Conservation (phyloP, 345 rosid genomes). For the Angophora floribunda region DNA sequence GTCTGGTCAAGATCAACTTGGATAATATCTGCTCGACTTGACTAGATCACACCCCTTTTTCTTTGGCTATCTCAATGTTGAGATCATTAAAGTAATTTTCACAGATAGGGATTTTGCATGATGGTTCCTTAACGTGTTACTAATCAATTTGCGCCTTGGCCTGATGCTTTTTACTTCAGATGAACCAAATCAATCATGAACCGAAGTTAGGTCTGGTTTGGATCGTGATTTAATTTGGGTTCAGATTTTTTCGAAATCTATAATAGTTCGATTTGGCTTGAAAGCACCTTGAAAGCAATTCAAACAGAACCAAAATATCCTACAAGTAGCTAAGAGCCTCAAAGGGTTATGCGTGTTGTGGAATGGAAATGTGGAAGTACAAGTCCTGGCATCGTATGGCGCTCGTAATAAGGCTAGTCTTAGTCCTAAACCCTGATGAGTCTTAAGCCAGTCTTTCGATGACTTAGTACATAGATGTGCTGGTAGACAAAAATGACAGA, state of each 20-base stretch:
- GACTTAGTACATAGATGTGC: background rate
- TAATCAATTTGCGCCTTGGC: background rate
- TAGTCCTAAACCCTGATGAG: background rate
- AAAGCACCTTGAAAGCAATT: background rate
- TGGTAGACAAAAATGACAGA: background rate
- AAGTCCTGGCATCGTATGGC: rapidly evolving
- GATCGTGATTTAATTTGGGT: background rate
- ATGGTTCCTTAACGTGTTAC: background rate
- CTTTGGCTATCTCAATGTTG: background rate
- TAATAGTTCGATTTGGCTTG: background rate
- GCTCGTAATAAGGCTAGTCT: background rate
- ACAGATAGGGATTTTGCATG: no score
- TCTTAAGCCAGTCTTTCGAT: background rate
- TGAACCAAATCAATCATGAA: background rate
- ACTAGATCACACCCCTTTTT: no score
- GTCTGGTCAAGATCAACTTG: no score
- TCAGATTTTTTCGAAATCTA: background rate
- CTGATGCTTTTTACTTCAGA: background rate
- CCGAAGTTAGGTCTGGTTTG: background rate
- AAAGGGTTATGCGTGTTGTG: background rate
- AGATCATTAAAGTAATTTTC: background rate
- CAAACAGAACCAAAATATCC: background rate
- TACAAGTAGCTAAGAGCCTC: background rate
- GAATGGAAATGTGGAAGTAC: background rate
- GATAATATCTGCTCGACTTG: no score